phyloP scores from a whole-genome alignment of 1,284 basidiomycete species.

The Ganoderma lingzhi region DNA sequence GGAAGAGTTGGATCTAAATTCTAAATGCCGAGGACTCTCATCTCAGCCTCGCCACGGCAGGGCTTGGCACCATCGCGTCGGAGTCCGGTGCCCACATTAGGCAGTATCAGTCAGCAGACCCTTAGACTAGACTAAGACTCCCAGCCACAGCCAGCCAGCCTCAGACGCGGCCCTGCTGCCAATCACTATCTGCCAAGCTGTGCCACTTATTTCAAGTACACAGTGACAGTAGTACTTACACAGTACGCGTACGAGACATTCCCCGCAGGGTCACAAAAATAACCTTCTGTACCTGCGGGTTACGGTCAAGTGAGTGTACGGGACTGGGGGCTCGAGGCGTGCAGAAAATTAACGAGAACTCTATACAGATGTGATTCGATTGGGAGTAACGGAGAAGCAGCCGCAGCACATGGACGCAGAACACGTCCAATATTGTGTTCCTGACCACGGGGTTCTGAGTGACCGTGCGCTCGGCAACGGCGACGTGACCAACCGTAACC shows the following conservation, averaged over 20 bases:
- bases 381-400: background rate
- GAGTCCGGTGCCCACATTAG: background rate
- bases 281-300: background rate
- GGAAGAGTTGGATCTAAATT: background rate
- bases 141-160: background rate
- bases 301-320: background rate
- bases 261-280: background rate
- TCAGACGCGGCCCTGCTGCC: background rate
- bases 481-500: background rate
- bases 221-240: too few species aligned
- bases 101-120: background rate
- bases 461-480: background rate
- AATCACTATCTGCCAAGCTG: background rate
- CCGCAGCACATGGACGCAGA: background rate
- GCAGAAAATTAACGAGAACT: background rate
- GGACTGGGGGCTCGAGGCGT: background rate
- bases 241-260: background rate
- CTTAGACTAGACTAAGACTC: too few species aligned
- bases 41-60: too few species aligned
- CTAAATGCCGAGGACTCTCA: background rate
- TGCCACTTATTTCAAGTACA: background rate
- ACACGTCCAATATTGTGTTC: background rate
- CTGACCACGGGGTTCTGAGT: background rate
- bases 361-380: background rate
- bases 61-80: background rate